phyloP scores from a whole-genome alignment of 2,329 filamentous ascomycete species.

The Aureobasidium sp. region DNA sequence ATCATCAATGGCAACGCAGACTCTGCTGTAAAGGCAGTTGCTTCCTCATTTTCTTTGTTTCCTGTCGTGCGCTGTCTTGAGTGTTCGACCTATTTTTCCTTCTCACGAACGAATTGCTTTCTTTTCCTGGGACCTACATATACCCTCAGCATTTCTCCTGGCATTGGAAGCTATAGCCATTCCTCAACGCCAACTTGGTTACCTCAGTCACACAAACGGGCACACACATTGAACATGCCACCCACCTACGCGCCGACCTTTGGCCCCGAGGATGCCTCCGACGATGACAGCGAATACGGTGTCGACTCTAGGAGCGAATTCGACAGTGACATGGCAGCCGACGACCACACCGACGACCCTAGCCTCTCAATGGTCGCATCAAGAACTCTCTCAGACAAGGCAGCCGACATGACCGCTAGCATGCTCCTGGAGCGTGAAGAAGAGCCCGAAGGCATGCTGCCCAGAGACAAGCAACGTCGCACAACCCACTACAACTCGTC shows the following conservation, averaged over 20 bases:
- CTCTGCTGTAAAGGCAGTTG: neutral
- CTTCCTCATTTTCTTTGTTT: neutral
- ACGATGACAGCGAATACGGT: constrained; percentile 6
- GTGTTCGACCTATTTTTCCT: neutral
- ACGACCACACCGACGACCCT: neutral
- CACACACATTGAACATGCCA: neutral
- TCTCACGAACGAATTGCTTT: neutral
- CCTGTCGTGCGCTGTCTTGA: neutral
- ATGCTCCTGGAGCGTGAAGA: constrained; percentile 19
- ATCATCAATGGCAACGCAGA: neutral
- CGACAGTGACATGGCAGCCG: neutral
- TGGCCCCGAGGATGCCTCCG: constrained; percentile 3
- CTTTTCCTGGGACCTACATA: neutral
- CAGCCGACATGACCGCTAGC: constrained; percentile 6
- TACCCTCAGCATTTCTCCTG: neutral
- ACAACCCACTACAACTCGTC: constrained; percentile 92
- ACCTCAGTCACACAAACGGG: neutral
- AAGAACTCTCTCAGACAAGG: neutral
- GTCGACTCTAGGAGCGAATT: neutral
- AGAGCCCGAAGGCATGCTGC: constrained; percentile 32
- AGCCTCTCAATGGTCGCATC: neutral
- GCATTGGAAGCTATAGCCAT: constrained; percentile 1
- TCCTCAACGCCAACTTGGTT: neutral
- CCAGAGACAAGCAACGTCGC: constrained; percentile 51
- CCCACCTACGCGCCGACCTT: constrained; percentile 13